Percentiles rank a stretch among this genome's conserved stretches.
Evolutionary conservation across 805 yeast genomes (phyloP).

Genomic region (Priceomyces haplophilus): DNA sequence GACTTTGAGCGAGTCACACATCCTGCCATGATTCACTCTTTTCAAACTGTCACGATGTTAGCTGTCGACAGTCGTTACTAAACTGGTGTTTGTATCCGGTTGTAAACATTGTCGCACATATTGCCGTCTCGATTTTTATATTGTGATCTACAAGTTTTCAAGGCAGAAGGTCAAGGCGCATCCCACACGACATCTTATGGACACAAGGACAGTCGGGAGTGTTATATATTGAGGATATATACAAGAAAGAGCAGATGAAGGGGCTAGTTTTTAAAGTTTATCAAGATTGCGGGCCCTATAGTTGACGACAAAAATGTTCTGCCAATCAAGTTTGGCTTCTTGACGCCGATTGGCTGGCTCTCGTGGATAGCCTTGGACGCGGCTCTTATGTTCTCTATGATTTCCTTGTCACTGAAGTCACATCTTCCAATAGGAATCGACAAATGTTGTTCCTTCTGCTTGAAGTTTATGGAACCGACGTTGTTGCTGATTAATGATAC

Average conservation of each 20-base stretch:
- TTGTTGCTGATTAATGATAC: slow-evolving; percentile 49
- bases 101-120: background rate
- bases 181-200: background rate
- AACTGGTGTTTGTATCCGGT: too few species aligned
- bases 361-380: slow-evolving; percentile 62
- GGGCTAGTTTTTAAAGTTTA: slow-evolving; percentile 35
- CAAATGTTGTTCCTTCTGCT: slow-evolving; percentile 63
- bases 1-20: background rate
- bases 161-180: background rate
- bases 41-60: too few species aligned
- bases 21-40: background rate
- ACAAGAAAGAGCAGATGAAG: slow-evolving; percentile 1
- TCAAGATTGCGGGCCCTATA: slow-evolving; percentile 75
- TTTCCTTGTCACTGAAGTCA: slow-evolving; percentile 71
- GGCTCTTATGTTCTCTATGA: slow-evolving; percentile 65
- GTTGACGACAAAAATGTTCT: slow-evolving; percentile 67
- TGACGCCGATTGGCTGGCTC: slow-evolving; percentile 54
- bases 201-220: background rate
- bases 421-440: slow-evolving; percentile 74
- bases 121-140: background rate
- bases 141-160: background rate
- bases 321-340: slow-evolving; percentile 68
- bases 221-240: slow-evolving; percentile 5
- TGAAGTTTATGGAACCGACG: slow-evolving; percentile 71
- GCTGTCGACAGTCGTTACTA: too few species aligned